Percentiles rank a stretch among this genome's conserved stretches.
Evolutionary conservation across 306 rosid genomes (phyloP).

Genomic region (Acacia melanoxylon): DNA sequence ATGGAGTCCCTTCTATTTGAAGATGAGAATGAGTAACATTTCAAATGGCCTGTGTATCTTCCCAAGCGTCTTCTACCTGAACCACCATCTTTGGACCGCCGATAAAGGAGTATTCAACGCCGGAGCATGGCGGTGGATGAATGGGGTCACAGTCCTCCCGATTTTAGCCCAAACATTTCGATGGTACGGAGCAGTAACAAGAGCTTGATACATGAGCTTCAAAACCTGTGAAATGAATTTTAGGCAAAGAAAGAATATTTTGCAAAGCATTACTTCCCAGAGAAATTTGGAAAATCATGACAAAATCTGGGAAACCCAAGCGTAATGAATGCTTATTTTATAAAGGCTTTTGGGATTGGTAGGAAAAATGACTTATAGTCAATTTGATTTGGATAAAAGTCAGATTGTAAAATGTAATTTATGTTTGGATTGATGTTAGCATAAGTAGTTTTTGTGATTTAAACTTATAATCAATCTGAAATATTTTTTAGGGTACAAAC

Average conservation of each 20-base stretch:
- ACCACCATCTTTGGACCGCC: conserved; percentile 89
- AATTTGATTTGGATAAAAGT: too few relatives aligned
- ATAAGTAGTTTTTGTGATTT: too few relatives aligned
- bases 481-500: too few relatives aligned
- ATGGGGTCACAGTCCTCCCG: conserved; percentile 60
- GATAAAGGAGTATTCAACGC: conserved; percentile 71
- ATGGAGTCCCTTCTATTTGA: not conserved
- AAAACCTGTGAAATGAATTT: conserved; percentile 52
- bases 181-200: conserved; percentile 80
- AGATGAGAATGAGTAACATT: not conserved
- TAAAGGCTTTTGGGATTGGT: too few relatives aligned
- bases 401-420: too few relatives aligned
- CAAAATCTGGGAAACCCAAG: not conserved
- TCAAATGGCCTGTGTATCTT: not conserved
- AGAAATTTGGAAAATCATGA: not conserved
- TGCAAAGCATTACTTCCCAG: not conserved
- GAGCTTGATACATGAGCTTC: conserved; percentile 95
- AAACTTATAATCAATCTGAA: too few relatives aligned
- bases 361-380: too few relatives aligned
- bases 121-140: conserved; percentile 62
- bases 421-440: too few relatives aligned
- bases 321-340: too few relatives aligned
- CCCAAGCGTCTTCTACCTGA: conserved; percentile 63
- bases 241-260: conserved; percentile 2
- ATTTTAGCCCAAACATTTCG: conserved; percentile 83